These are phyloP conservation scores for Lentinula guzmanii DNA, from an alignment of 768 basidiomycete genomes.

Conservation along the genomic window DNA sequence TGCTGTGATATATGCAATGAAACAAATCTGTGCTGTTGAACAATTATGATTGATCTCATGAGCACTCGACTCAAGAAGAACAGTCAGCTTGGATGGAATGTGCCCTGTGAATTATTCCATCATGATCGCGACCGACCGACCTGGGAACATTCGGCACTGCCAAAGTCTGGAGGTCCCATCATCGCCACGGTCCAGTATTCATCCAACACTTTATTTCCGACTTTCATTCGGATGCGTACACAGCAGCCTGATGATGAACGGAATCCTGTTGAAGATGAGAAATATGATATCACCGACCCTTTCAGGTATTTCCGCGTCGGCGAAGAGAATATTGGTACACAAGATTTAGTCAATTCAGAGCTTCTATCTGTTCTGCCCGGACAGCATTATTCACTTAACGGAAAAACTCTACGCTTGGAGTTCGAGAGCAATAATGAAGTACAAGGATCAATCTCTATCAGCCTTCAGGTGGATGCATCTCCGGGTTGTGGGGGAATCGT, in stretches of 20 bases:
- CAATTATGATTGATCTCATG: conserved; percentile 1
- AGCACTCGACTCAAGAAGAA: background rate
- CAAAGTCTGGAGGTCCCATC: background rate
- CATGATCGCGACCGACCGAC: background rate
- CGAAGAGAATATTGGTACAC: background rate
- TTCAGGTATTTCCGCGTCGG: conserved; percentile 2
- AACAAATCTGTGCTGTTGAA: background rate
- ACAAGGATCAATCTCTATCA: conserved; percentile 29
- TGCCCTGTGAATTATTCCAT: background rate
- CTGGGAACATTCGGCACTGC: background rate
- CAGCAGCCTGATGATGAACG: conserved; percentile 2
- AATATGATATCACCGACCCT: background rate
- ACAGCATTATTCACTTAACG: conserved; percentile 7
- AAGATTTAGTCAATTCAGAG: conserved; percentile 16
- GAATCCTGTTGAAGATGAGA: conserved; percentile 1
- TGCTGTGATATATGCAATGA: background rate
- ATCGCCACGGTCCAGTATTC: background rate
- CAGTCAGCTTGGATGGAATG: background rate
- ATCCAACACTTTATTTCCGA: background rate
- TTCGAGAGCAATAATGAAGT: conserved; percentile 4
- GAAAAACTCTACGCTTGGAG: conserved; percentile 5
- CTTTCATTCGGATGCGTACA: background rate
- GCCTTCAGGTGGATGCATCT: conserved; percentile 66
- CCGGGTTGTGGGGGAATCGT: conserved; percentile 91
- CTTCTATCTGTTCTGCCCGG: conserved; percentile 9